Percentiles rank a stretch among this genome's conserved stretches.
These are phyloP conservation scores for Rhypophila decipiens DNA, from an alignment of 495 filamentous ascomycete species.

Conservation along the genomic window DNA sequence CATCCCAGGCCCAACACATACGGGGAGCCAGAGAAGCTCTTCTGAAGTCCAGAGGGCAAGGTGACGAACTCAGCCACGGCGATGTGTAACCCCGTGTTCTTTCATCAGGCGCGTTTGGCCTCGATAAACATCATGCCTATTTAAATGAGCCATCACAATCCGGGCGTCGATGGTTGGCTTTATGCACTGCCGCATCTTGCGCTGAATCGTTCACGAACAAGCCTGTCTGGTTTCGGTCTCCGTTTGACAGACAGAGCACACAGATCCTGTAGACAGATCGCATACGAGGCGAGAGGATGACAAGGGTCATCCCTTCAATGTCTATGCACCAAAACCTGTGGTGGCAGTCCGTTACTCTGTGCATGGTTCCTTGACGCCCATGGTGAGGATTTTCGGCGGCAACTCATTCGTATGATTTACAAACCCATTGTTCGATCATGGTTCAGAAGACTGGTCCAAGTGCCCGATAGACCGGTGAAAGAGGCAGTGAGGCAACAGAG, in stretches of 20 bases:
- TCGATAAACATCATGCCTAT: constrained; percentile 1
- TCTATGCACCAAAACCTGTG: too few relatives aligned
- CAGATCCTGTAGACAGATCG: constrained; percentile 10
- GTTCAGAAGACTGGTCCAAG: constrained; percentile 3
- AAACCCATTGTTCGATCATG: too few relatives aligned
- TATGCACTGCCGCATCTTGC: not conserved
- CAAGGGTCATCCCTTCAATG: constrained; percentile 11
- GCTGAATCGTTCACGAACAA: not conserved
- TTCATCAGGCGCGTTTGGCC: not conserved
- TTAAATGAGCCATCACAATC: not conserved
- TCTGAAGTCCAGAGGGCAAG: constrained; percentile 9
- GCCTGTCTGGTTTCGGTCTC: constrained; percentile 2
- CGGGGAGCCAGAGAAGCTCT: not conserved
- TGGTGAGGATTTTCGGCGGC: too few relatives aligned
- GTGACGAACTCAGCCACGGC: constrained; percentile 9
- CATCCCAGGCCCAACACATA: not conserved
- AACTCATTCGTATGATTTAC: too few relatives aligned
- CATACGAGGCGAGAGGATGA: constrained; percentile 3
- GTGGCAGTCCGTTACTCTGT: too few relatives aligned
- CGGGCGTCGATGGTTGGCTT: not conserved
- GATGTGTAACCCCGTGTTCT: constrained; percentile 10
- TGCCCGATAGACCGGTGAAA: constrained; percentile 13
- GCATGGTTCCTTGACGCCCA: too few relatives aligned
- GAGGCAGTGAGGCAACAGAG: constrained; percentile 11
- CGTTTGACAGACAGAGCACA: constrained; percentile 1